Evolutionary conservation across 352 stramenopile genomes (phyloP).

Genomic region (Phytophthora boehmeriae): DNA sequence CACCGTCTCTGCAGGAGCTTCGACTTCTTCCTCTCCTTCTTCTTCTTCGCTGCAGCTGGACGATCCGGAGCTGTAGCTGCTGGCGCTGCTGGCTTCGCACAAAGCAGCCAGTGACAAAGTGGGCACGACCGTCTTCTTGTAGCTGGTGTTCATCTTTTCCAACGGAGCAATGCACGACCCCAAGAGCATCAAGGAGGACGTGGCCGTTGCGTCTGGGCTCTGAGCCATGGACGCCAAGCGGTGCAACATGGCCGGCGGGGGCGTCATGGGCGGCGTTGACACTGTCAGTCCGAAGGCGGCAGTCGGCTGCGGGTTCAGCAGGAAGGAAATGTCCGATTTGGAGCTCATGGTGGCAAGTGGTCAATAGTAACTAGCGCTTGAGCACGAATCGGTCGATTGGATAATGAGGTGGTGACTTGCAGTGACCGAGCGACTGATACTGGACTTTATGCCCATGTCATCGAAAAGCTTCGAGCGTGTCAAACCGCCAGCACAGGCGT

Average conservation of each 20-base stretch:
- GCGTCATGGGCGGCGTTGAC: constrained; percentile 25
- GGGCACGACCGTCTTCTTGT: constrained; percentile 17
- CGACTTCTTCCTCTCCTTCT: constrained; percentile 5
- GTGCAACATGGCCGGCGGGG: constrained; percentile 17
- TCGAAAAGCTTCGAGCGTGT: background rate
- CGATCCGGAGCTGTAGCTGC: constrained; percentile 13
- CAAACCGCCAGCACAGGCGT: background rate
- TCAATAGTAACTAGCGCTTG: background rate
- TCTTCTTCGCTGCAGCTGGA: constrained; percentile 19
- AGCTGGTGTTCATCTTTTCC: constrained; percentile 25
- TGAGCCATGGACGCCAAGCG: constrained; percentile 28
- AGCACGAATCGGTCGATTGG: background rate
- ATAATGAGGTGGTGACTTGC: background rate
- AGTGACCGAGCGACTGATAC: too few relatives aligned
- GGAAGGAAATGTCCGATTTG: constrained; percentile 51
- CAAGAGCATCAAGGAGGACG: constrained; percentile 44
- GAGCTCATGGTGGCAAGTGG: constrained; percentile 23
- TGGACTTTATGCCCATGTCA: background rate
- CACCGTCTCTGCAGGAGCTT: background rate
- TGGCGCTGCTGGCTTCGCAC: constrained; percentile 25
- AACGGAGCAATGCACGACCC: constrained; percentile 47
- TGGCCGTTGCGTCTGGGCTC: constrained; percentile 25
- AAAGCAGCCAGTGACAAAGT: constrained; percentile 24
- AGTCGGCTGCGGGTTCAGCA: constrained; percentile 41
- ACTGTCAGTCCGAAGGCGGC: background rate